Evolutionary conservation across 139 green algal species (phyloP).

Genomic region (Bryopsis sp.): DNA sequence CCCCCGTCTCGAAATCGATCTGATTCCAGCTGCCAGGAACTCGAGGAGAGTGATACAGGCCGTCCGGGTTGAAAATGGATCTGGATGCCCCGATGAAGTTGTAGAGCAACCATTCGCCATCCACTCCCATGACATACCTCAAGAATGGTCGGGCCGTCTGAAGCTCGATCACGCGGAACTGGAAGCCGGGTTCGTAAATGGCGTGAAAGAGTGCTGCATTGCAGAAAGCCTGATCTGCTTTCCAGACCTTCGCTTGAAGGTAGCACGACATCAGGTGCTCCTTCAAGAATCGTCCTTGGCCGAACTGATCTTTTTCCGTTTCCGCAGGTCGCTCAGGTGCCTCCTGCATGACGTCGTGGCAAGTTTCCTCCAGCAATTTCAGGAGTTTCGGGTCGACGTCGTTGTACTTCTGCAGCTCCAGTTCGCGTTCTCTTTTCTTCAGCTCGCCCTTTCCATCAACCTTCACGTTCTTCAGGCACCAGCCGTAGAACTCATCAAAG

Average conservation of each 20-base stretch:
- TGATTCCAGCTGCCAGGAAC: neutral
- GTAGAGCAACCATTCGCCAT: neutral
- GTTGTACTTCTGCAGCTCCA: neutral
- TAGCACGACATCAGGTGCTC: neutral
- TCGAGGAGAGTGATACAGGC: neutral
- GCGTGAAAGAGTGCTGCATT: neutral
- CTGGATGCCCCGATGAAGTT: neutral
- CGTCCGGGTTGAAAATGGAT: constrained; percentile 1
- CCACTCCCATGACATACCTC: neutral
- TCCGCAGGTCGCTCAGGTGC: neutral
- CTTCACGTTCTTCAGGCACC: neutral
- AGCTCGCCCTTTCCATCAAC: neutral
- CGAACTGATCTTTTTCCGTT: neutral
- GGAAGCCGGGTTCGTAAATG: neutral
- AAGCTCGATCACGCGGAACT: neutral
- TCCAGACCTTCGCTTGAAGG: neutral
- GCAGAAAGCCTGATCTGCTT: neutral
- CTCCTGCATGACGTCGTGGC: neutral
- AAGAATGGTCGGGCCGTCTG: neutral
- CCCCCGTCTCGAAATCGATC: neutral
- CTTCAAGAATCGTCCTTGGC: neutral
- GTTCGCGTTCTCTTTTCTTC: neutral
- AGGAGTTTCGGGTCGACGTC: neutral
- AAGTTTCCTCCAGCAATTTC: neutral
- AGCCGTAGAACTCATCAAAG: neutral